Conservation (phyloP, 306 rosid genomes). For the Lablab purpureus region DNA sequence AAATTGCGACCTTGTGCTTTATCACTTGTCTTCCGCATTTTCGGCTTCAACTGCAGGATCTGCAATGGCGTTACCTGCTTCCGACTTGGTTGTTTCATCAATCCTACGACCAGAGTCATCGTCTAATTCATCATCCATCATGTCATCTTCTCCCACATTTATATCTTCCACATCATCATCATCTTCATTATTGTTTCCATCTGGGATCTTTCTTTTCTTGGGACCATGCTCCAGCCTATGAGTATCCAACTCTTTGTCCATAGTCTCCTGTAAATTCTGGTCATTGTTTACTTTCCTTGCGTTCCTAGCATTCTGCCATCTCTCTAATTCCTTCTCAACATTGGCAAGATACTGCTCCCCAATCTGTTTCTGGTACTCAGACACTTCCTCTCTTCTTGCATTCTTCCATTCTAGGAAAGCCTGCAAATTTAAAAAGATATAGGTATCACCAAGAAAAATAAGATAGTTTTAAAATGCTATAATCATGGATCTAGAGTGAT, state of each 20-base stretch:
- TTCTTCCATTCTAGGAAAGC: constrained; percentile 85
- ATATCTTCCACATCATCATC: constrained; percentile 95
- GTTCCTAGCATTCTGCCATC: constrained; percentile 94
- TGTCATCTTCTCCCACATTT: constrained; percentile 89
- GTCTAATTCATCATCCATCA: constrained; percentile 86
- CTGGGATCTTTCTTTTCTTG: constrained; percentile 88
- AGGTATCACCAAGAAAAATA: not conserved
- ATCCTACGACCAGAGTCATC: constrained; percentile 75
- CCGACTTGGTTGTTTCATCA: constrained; percentile 72
- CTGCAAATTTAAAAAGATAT: constrained; percentile 52
- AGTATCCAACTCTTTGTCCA: constrained; percentile 97
- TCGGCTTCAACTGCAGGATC: constrained; percentile 57
- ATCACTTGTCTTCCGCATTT: constrained; percentile 53
- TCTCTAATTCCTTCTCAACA: constrained; percentile 93
- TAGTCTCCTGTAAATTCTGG: constrained; percentile 91
- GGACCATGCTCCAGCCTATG: constrained; percentile 99
- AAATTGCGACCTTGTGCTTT: not conserved
- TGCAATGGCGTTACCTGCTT: constrained; percentile 47
- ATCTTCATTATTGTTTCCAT: constrained; percentile 77
- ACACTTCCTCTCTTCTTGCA: constrained; percentile 88
- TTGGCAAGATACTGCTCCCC: constrained; percentile 88
- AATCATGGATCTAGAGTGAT: constrained; percentile 17
- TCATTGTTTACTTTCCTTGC: constrained; percentile 71
- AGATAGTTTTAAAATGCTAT: constrained; percentile 1
- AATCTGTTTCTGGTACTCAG: constrained; percentile 83